These are phyloP conservation scores for Nakazawaea laoshanensis DNA, from an alignment of 805 yeast genomes.

Conservation along the genomic window DNA sequence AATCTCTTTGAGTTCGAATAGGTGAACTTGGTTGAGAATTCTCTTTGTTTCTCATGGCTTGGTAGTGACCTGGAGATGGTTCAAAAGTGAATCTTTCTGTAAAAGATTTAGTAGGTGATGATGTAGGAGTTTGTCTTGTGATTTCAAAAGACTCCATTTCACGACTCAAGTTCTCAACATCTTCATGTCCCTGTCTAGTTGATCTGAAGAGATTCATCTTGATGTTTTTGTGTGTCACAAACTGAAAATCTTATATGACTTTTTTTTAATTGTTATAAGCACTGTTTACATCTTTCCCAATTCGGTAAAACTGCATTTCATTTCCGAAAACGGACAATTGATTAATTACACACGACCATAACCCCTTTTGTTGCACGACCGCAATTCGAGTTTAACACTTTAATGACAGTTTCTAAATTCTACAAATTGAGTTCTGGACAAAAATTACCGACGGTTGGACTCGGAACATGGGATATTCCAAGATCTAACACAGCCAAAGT, in stretches of 20 bases:
- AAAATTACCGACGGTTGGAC: slow-evolving; percentile 38
- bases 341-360: no score
- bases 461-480: slow-evolving; percentile 40
- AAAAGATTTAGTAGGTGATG: slow-evolving; percentile 10
- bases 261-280: no score
- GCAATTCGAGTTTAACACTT: background rate
- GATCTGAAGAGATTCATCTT: slow-evolving; percentile 10
- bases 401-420: slow-evolving; percentile 5
- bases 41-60: slow-evolving; percentile 26
- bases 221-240: background rate
- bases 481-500: slow-evolving; percentile 24
- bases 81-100: slow-evolving; percentile 12
- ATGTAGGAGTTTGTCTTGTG: slow-evolving; percentile 4
- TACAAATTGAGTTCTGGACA: slow-evolving; percentile 46
- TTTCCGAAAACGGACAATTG: no score
- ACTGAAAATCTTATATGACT: no score
- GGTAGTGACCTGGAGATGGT: slow-evolving; percentile 16
- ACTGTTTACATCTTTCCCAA: slow-evolving; percentile 5
- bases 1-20: slow-evolving; percentile 28
- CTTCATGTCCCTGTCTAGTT: slow-evolving; percentile 4
- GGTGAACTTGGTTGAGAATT: slow-evolving; percentile 20
- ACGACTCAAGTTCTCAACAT: slow-evolving; percentile 11
- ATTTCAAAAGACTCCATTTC: slow-evolving; percentile 11
- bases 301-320: no score
- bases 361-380: slow-evolving; percentile 1